phyloP scores from a whole-genome alignment of 257 asterid genomes.

The Solanum dulcamara region DNA sequence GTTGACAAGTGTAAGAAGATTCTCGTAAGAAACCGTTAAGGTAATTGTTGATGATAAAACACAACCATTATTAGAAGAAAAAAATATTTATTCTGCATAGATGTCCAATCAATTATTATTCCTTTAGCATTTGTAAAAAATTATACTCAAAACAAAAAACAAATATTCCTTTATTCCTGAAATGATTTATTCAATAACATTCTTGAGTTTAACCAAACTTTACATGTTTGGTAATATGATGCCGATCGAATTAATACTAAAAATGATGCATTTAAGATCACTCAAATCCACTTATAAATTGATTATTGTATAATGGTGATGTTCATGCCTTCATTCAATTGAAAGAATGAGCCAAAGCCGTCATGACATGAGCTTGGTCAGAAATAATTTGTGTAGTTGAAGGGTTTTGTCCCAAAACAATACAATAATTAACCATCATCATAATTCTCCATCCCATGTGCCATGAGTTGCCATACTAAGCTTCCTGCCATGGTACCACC shows the following conservation, averaged over 20 bases:
- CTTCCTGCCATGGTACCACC: background rate
- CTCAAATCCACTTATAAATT: background rate
- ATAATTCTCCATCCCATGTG: background rate
- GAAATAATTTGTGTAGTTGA: background rate
- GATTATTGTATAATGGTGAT: background rate
- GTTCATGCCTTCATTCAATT: background rate
- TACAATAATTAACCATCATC: background rate
- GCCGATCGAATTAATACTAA: background rate
- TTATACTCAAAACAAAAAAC: background rate
- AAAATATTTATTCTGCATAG: too few relatives aligned
- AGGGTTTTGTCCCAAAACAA: background rate
- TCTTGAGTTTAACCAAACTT: background rate
- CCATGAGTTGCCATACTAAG: background rate
- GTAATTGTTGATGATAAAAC: too few relatives aligned
- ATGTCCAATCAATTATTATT: background rate
- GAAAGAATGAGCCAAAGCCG: background rate
- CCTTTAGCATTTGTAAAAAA: background rate
- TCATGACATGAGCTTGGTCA: background rate
- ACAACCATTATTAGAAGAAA: too few relatives aligned
- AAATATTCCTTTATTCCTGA: background rate
- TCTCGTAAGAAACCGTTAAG: too few relatives aligned
- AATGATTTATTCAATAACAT: background rate
- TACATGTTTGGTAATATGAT: background rate
- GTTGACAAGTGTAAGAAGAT: too few relatives aligned
- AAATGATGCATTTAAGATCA: background rate